Conservation (phyloP, 2,329 filamentous ascomycete species). For the Pyricularia sp. region DNA sequence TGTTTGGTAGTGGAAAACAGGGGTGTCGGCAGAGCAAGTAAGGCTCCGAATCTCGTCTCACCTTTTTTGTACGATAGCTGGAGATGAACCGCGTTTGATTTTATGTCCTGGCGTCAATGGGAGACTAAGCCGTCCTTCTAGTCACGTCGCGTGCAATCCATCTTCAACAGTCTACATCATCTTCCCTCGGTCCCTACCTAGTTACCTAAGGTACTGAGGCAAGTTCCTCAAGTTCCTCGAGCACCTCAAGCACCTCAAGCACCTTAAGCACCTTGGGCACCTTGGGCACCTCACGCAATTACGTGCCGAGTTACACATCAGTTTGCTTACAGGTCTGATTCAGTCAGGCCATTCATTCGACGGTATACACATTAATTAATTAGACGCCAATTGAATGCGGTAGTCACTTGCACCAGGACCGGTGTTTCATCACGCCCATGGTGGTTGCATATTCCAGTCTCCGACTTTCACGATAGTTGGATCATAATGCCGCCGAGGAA, state of each 20-base stretch:
- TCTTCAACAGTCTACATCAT: background rate
- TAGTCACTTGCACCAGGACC: background rate
- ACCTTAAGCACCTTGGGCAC: background rate
- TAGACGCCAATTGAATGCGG: background rate
- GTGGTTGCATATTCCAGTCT: background rate
- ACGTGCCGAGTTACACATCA: no score
- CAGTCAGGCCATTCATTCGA: background rate
- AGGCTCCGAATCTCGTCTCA: background rate
- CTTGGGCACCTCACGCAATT: no score
- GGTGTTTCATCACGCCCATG: background rate
- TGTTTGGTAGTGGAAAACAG: background rate
- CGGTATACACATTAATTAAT: background rate
- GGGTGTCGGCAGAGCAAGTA: background rate
- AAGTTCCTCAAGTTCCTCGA: no score
- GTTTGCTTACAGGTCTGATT: background rate
- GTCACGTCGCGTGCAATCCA: background rate
- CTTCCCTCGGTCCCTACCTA: no score
- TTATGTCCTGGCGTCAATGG: background rate
- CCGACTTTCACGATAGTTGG: background rate
- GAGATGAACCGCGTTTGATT: background rate
- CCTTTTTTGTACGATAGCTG: background rate
- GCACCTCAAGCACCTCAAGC: no score
- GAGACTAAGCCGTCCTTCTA: background rate
- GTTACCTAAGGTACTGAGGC: no score
- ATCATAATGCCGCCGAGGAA: constrained; percentile 4